These are phyloP conservation scores for Toxicodendron radicans DNA, from an alignment of 345 rosid species.

Conservation along the genomic window DNA sequence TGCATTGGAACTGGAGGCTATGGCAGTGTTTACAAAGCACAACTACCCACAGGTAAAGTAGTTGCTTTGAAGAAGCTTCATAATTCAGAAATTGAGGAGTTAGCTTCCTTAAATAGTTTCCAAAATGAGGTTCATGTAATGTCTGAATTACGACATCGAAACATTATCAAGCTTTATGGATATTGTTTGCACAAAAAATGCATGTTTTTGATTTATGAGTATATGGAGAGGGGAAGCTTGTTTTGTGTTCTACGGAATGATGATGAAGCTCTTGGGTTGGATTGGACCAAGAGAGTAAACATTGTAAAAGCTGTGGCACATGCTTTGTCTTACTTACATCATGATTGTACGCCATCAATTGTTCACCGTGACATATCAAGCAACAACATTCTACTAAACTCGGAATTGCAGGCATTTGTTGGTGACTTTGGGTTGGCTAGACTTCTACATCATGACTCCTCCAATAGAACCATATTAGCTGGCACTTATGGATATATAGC, in stretches of 20 bases:
- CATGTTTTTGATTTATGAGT: background rate
- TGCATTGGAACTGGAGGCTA: slow-evolving; percentile 23
- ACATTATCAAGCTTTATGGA: background rate
- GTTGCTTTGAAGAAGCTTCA: slow-evolving; percentile 9
- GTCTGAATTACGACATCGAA: background rate
- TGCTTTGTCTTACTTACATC: background rate
- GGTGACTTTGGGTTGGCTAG: slow-evolving; percentile 7
- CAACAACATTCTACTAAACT: slow-evolving; percentile 1
- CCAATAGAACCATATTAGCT: background rate
- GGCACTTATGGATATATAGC: slow-evolving; percentile 6
- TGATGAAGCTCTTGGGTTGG: background rate
- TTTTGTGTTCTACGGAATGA: background rate
- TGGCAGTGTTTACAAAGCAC: slow-evolving; percentile 16
- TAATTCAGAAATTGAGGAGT: background rate
- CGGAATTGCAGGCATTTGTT: background rate
- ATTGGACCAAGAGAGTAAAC: background rate
- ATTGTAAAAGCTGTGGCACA: background rate
- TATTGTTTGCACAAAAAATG: background rate
- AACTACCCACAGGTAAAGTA: background rate
- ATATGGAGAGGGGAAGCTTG: background rate
- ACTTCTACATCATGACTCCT: background rate
- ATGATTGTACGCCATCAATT: background rate
- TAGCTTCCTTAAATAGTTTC: background rate
- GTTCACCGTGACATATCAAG: slow-evolving; percentile 11
- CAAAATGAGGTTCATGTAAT: background rate